Evolutionary conservation across 2,329 filamentous ascomycete species (phyloP), one percentile per base, ranked within the genome.

Genomic region (Teratosphaeria zuluensis): DNA sequence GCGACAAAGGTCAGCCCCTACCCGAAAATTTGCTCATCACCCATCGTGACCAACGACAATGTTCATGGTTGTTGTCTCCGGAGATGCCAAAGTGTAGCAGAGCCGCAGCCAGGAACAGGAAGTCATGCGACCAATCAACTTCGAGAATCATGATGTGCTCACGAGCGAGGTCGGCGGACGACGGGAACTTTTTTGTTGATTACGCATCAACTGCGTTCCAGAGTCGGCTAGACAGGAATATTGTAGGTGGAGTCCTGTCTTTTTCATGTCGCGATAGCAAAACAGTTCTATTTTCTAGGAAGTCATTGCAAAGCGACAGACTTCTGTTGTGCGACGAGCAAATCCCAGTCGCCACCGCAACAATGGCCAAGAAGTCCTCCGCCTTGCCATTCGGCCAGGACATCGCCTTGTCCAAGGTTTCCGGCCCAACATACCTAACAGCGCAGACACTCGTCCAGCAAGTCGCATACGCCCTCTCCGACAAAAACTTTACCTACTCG

Each of bases 401-500:
- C 61, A 73, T 81, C 59, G 64, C 77, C 35, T 73, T 84, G 60
- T 75, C 76, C 57, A 78, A 78, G 60, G 89, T 97, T 73, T 86
- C 83, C 61, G 94, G 92, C 16, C 89, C 92, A 65, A 94, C 89
- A 58, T 99, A 99, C 76, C 83, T 92, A 62, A 97, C 92, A 48
- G 89, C 91, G 32, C 94, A 99, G 77, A 85, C 90, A 24, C 84
- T 99, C 58, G 88, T 97, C 64, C 94, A 99, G 78, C 94, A 99
- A 76, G 88, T 97, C 64, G 90, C 92, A 61, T 99, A 96, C 77
- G 84, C 89, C 63, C 82, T 99, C 62, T 97, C 92, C 58, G 92
- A 97, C 80, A 96, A 95, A 81, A 86, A 97, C 77, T 99, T 96
- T 78, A 89, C 92, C 58, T 97, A 95, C 80, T 97, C 92, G 2